Conservation (phyloP, 2,329 filamentous ascomycete genomes). For the Cladophialophora exuberans region DNA sequence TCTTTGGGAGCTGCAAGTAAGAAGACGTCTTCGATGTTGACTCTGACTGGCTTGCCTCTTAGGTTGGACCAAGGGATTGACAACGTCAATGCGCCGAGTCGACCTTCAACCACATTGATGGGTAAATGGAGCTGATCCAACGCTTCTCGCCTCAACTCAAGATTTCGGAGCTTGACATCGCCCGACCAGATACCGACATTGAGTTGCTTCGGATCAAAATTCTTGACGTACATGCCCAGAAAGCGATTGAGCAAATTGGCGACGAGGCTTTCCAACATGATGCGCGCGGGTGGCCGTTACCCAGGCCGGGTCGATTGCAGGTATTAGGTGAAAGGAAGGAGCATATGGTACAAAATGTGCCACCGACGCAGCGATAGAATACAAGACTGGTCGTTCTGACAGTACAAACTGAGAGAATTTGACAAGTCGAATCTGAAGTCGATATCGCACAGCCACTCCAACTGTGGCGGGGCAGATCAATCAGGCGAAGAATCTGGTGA, state of each 20-base stretch:
- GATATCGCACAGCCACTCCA: constrained; percentile 14
- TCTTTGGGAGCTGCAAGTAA: constrained; percentile 93
- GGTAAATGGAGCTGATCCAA: constrained; percentile 96
- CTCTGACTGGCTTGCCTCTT: constrained; percentile 87
- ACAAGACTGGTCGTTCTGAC: background rate
- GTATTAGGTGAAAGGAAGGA: constrained; percentile 1
- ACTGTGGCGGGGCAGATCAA: constrained; percentile 15
- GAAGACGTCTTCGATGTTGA: constrained; percentile 96
- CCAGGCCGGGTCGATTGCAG: constrained; percentile 62
- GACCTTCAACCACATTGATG: constrained; percentile 93
- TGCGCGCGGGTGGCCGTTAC: constrained; percentile 67
- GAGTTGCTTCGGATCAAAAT: constrained; percentile 96
- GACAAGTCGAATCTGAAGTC: background rate
- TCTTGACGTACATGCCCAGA: constrained; percentile 99
- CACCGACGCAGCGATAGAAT: background rate
- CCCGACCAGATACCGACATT: constrained; percentile 99
- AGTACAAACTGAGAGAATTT: background rate
- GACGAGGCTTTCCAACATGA: constrained; percentile 96
- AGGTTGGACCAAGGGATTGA: constrained; percentile 98
- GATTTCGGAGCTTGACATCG: constrained; percentile 90
- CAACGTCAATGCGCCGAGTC: constrained; percentile 87
- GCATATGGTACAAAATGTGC: constrained; percentile 14
- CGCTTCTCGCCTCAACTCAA: constrained; percentile 90
- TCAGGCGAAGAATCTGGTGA: too few relatives aligned
- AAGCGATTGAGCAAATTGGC: constrained; percentile 98